A percentile compares a stretch with the other conserved stretches of the same genome.
phyloP scores from a whole-genome alignment of 2,329 filamentous ascomycete species.

The Tolypocladium amazonense region DNA sequence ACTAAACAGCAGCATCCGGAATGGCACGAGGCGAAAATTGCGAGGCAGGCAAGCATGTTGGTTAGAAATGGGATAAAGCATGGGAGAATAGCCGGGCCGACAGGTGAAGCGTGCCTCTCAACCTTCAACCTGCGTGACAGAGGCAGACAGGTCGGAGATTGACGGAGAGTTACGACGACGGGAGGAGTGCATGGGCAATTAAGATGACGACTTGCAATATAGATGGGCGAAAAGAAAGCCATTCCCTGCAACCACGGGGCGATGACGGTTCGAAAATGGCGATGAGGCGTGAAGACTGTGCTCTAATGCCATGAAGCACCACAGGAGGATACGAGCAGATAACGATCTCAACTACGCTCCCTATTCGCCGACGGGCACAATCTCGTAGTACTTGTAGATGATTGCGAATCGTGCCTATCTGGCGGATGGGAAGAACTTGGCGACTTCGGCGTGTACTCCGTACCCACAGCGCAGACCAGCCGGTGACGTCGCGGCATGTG shows the following conservation, averaged over 20 bases:
- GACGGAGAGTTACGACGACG: neutral
- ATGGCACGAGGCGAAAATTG: neutral
- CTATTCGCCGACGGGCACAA: neutral
- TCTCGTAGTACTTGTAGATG: too few species aligned
- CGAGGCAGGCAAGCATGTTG: neutral
- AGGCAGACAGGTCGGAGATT: neutral
- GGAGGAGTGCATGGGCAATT: neutral
- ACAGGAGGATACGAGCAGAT: neutral
- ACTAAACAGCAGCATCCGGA: neutral
- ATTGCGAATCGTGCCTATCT: neutral
- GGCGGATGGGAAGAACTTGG: neutral
- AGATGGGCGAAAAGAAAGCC: neutral
- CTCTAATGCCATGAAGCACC: neutral
- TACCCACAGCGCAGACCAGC: too few species aligned
- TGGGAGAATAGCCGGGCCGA: neutral
- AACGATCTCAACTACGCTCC: neutral
- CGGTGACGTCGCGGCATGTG: neutral
- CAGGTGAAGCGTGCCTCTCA: neutral
- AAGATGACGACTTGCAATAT: neutral
- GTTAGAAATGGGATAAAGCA: neutral
- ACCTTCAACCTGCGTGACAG: neutral
- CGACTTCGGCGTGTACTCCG: neutral
- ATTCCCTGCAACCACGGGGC: neutral
- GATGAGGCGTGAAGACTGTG: neutral
- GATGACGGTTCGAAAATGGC: neutral